phyloP scores from a whole-genome alignment of 2,329 filamentous ascomycete species.

The Xylaria sp. region DNA sequence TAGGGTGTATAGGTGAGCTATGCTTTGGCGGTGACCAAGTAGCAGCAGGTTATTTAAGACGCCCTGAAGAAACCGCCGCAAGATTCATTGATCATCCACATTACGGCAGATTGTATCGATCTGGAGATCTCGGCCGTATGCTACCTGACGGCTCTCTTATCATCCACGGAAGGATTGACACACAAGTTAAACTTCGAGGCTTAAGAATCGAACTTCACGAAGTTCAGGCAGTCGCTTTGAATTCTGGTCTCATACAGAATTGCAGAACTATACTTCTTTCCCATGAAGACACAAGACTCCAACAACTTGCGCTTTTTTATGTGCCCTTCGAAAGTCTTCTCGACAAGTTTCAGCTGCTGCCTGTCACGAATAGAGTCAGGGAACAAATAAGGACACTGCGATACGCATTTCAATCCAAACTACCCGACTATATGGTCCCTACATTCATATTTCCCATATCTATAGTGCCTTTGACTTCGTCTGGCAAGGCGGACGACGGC shows the following conservation, averaged over 20 bases:
- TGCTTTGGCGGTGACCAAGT: constrained; percentile 90
- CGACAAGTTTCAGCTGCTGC: constrained; percentile 52
- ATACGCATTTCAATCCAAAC: constrained; percentile 60
- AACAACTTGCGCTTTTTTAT: constrained; percentile 77
- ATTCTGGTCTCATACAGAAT: constrained; percentile 63
- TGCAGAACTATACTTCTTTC: constrained; percentile 72
- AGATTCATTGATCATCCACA: constrained; percentile 76
- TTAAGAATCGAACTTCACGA: constrained; percentile 83
- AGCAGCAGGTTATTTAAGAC: constrained; percentile 75
- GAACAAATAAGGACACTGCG: constrained; percentile 61
- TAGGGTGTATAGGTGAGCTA: constrained; percentile 81
- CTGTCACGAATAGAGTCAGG: constrained; percentile 49
- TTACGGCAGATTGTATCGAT: constrained; percentile 81
- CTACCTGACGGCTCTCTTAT: constrained; percentile 80
- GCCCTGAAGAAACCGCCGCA: constrained; percentile 67
- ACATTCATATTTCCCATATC: constrained; percentile 77
- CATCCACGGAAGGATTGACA: constrained; percentile 78
- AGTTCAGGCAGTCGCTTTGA: constrained; percentile 72
- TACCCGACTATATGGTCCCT: constrained; percentile 85
- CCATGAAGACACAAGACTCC: constrained; percentile 51
- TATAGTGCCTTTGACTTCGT: constrained; percentile 74
- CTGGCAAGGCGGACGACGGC: constrained; percentile 77
- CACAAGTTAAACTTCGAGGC: constrained; percentile 84
- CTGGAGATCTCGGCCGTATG: constrained; percentile 84
- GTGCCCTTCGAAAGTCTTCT: constrained; percentile 56